A percentile compares a stretch with the other conserved stretches of the same genome.
Evolutionary conservation across 2,329 filamentous ascomycete genomes (phyloP).

Genomic region (Aureobasidium melanogenum): DNA sequence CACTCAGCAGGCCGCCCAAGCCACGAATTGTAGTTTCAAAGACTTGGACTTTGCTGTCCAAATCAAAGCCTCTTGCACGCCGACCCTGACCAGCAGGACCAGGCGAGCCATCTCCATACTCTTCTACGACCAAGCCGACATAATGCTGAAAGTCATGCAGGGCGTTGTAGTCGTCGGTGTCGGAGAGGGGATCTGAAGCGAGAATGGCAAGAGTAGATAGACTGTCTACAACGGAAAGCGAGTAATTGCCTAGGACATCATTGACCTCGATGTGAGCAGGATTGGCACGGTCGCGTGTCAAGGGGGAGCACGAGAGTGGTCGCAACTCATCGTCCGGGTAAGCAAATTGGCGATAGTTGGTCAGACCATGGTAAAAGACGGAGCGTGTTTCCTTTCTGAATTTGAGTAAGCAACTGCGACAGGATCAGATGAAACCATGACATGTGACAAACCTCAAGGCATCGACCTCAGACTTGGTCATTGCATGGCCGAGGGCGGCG

Average conservation of each 20-base stretch:
- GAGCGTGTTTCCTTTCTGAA: slow-evolving; percentile 42
- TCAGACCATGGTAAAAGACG: slow-evolving; percentile 95
- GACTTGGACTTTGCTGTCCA: slow-evolving; percentile 97
- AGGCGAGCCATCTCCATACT: slow-evolving; percentile 77
- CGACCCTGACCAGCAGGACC: slow-evolving; percentile 61
- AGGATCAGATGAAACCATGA: background rate
- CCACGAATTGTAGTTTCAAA: slow-evolving; percentile 97
- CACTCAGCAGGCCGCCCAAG: slow-evolving; percentile 80
- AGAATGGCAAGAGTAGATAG: slow-evolving; percentile 89
- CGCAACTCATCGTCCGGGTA: slow-evolving; percentile 95
- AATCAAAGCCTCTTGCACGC: slow-evolving; percentile 73
- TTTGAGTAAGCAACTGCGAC: background rate
- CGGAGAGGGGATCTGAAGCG: slow-evolving; percentile 58
- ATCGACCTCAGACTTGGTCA: slow-evolving; percentile 35
- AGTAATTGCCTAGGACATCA: slow-evolving; percentile 95
- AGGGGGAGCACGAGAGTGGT: slow-evolving; percentile 72
- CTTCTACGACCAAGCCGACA: slow-evolving; percentile 61
- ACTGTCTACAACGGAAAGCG: slow-evolving; percentile 88
- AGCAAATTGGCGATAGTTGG: slow-evolving; percentile 87
- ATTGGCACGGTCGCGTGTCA: slow-evolving; percentile 75
- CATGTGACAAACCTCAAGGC: slow-evolving; percentile 26
- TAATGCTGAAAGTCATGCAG: slow-evolving; percentile 65
- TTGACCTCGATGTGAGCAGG: slow-evolving; percentile 78
- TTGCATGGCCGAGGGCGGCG: slow-evolving; percentile 29
- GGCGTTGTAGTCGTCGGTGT: slow-evolving; percentile 46